These are phyloP conservation scores for Xylaria flabelliformis DNA, from an alignment of 495 filamentous ascomycete genomes.

Conservation along the genomic window DNA sequence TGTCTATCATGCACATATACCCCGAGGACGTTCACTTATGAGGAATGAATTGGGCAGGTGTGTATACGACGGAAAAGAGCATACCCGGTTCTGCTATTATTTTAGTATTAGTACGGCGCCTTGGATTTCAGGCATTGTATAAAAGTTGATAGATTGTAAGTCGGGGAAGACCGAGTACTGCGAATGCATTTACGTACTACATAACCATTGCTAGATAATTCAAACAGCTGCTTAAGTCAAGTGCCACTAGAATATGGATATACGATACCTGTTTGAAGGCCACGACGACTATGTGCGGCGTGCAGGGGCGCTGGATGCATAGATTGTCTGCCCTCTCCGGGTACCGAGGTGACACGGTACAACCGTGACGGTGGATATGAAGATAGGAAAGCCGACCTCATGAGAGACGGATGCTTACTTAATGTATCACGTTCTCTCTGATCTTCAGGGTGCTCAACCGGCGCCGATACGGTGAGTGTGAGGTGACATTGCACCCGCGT, in stretches of 20 bases:
- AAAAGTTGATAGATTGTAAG: not conserved
- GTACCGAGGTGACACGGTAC: not conserved
- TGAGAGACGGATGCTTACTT: not conserved
- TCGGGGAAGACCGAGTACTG: not conserved
- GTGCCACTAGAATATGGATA: not conserved
- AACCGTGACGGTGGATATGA: conserved; percentile 1
- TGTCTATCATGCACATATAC: conserved; percentile 7
- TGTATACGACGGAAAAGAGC: not conserved
- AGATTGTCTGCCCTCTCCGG: not conserved
- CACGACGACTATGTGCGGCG: not conserved
- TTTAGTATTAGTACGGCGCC: too few relatives aligned
- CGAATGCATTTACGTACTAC: not conserved
- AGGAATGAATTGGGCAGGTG: conserved; percentile 16
- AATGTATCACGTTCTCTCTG: not conserved
- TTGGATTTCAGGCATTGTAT: too few relatives aligned
- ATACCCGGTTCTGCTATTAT: not conserved
- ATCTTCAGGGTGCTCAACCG: not conserved
- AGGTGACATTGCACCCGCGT: not conserved
- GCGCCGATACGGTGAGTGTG: not conserved
- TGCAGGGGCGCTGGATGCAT: not conserved
- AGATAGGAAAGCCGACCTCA: not conserved
- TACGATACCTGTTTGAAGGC: not conserved
- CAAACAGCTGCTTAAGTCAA: not conserved
- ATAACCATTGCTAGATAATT: too few relatives aligned
- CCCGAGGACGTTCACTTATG: not conserved